Conservation (phyloP, 1,284 basidiomycete species). For the Blastosporella zonata region DNA sequence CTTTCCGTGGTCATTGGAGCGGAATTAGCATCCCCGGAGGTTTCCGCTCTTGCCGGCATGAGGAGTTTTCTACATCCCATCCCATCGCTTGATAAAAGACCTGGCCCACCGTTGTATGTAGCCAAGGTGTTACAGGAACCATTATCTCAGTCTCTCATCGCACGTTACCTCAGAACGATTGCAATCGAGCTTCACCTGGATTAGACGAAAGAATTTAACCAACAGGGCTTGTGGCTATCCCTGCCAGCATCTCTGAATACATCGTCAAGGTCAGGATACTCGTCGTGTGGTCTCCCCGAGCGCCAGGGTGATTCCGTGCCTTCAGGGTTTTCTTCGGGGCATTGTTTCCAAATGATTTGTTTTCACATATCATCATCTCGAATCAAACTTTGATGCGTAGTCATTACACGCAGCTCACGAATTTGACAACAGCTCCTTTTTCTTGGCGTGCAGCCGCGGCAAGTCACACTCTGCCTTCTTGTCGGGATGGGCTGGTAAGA, state of each 20-base stretch:
- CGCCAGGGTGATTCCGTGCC: neutral
- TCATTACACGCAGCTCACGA: neutral
- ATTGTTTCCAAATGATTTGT: neutral
- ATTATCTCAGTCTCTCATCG: neutral
- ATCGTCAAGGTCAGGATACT: neutral
- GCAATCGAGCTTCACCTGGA: neutral
- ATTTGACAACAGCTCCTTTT: no score
- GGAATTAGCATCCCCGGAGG: conserved; percentile 16
- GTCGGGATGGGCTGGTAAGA: no score
- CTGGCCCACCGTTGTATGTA: neutral
- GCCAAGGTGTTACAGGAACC: conserved; percentile 1
- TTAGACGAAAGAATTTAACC: conserved; percentile 5
- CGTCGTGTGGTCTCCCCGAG: neutral
- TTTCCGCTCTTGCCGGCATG: conserved; percentile 18
- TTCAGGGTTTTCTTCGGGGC: conserved; percentile 3
- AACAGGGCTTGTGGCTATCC: conserved; percentile 8
- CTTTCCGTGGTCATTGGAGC: conserved; percentile 24
- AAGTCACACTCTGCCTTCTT: no score
- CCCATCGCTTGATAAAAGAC: neutral
- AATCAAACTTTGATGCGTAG: neutral
- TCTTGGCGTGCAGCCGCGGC: neutral
- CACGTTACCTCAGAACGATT: neutral
- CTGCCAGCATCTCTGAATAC: neutral
- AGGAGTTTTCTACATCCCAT: no score
- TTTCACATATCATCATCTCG: no score